These are phyloP conservation scores for Exobasidium rhododendri DNA, from an alignment of 1,284 basidiomycete genomes.

Conservation along the genomic window DNA sequence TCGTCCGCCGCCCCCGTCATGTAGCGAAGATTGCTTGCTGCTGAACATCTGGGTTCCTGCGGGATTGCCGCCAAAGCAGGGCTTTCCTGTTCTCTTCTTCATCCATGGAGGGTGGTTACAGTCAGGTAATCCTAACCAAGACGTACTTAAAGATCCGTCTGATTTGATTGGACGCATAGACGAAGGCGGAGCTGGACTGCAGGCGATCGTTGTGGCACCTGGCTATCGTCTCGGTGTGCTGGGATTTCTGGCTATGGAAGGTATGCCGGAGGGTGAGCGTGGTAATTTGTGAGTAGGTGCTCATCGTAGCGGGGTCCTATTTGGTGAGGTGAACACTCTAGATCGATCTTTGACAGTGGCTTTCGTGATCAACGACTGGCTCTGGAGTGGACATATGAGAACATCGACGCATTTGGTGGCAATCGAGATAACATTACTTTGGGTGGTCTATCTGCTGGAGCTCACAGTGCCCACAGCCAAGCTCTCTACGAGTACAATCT, in stretches of 20 bases:
- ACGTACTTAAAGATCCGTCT: neutral
- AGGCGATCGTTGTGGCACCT: slow-evolving; percentile 57
- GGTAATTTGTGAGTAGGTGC: neutral
- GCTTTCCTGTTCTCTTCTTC: slow-evolving; percentile 17
- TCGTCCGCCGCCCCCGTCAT: neutral
- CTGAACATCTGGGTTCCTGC: slow-evolving; percentile 10
- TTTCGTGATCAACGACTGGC: slow-evolving; percentile 63
- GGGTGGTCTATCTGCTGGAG: slow-evolving; percentile 43
- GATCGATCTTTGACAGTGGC: slow-evolving; percentile 1
- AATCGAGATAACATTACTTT: slow-evolving; percentile 60
- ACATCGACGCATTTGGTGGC: slow-evolving; percentile 66
- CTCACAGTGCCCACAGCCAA: neutral
- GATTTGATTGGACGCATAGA: neutral
- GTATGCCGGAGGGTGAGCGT: neutral
- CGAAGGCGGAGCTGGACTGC: neutral
- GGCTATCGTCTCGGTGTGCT: slow-evolving; percentile 59
- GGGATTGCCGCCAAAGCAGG: neutral
- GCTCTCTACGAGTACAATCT: neutral
- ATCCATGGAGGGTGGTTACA: slow-evolving; percentile 16
- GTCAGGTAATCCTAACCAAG: neutral
- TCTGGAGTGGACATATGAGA: slow-evolving; percentile 63
- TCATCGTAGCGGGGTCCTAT: too few species aligned
- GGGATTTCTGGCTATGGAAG: slow-evolving; percentile 27
- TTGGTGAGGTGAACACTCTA: neutral
- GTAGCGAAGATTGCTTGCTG: slow-evolving; percentile 9